phyloP scores from a whole-genome alignment of 345 rosid species.

The Streptanthus diversifolius region DNA sequence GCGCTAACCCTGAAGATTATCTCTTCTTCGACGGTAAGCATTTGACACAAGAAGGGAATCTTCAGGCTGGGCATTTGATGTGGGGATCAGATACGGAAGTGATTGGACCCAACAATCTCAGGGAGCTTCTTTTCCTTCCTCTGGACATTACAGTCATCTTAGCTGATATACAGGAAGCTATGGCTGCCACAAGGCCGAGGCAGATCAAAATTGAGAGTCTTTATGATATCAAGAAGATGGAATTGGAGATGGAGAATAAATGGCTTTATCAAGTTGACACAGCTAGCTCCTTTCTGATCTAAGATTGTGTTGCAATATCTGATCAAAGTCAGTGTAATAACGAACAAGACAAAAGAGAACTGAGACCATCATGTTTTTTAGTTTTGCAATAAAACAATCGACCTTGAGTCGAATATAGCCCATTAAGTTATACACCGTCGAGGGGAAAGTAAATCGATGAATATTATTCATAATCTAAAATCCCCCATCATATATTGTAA shows the following conservation, averaged over 20 bases:
- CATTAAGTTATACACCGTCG: neutral
- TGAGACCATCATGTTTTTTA: neutral
- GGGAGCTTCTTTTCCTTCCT: conserved; percentile 32
- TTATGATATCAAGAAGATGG: conserved; percentile 22
- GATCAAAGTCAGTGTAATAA: neutral
- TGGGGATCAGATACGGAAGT: conserved; percentile 32
- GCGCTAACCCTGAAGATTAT: conserved; percentile 31
- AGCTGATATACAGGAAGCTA: conserved; percentile 10
- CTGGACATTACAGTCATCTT: neutral
- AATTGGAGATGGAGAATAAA: conserved; percentile 16
- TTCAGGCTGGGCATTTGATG: conserved; percentile 20
- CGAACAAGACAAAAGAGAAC: neutral
- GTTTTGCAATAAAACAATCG: neutral
- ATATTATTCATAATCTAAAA: neutral
- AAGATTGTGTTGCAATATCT: conserved; percentile 17
- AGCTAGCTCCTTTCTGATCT: conserved; percentile 13
- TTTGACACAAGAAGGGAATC: conserved; percentile 31
- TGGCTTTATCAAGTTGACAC: conserved; percentile 11
- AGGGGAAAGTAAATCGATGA: neutral
- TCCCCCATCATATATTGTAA: neutral
- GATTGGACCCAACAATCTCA: conserved; percentile 31
- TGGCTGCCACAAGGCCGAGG: conserved; percentile 8
- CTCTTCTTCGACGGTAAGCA: conserved; percentile 36
- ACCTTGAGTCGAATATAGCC: neutral
- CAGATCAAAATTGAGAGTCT: conserved; percentile 20